Conservation (phyloP, 148 eudicot species). For the Silene uniflora region DNA sequence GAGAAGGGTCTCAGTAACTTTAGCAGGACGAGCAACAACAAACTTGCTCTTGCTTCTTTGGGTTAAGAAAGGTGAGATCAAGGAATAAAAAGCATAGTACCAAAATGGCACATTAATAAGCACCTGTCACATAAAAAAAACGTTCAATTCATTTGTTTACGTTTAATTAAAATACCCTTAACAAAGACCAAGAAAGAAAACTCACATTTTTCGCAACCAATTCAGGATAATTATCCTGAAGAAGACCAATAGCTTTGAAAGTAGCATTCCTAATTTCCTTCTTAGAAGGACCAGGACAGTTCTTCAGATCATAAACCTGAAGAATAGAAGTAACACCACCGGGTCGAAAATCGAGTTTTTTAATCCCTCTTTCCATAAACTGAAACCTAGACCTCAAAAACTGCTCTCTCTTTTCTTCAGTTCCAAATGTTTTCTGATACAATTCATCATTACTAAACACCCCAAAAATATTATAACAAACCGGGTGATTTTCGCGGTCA, state of each 20-base stretch:
- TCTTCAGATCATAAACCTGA: constrained; percentile 58
- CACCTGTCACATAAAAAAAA: constrained; percentile 33
- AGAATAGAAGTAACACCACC: constrained; percentile 48
- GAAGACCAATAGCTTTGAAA: constrained; percentile 44
- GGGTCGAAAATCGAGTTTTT: constrained; percentile 53
- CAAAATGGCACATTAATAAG: constrained; percentile 70
- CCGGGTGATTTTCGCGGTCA: constrained; percentile 53
- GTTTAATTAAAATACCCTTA: too few species aligned
- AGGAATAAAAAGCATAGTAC: constrained; percentile 55
- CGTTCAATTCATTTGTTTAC: not conserved
- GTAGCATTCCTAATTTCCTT: constrained; percentile 47
- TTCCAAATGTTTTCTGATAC: constrained; percentile 48
- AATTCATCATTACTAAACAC: constrained; percentile 39
- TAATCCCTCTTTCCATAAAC: constrained; percentile 53
- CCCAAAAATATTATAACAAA: constrained; percentile 65
- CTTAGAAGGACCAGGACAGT: constrained; percentile 54
- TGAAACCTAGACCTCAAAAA: constrained; percentile 66
- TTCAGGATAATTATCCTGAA: constrained; percentile 78
- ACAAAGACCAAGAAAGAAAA: not conserved
- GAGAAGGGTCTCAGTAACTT: constrained; percentile 59
- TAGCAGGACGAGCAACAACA: constrained; percentile 49
- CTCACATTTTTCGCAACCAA: constrained; percentile 65
- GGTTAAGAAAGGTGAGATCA: constrained; percentile 54
- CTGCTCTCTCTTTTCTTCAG: constrained; percentile 39
- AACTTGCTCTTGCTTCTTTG: constrained; percentile 72